A percentile compares a stretch with the other conserved stretches of the same genome.
Conservation (phyloP, 768 basidiomycete species). For the Leccinum variicolor region DNA sequence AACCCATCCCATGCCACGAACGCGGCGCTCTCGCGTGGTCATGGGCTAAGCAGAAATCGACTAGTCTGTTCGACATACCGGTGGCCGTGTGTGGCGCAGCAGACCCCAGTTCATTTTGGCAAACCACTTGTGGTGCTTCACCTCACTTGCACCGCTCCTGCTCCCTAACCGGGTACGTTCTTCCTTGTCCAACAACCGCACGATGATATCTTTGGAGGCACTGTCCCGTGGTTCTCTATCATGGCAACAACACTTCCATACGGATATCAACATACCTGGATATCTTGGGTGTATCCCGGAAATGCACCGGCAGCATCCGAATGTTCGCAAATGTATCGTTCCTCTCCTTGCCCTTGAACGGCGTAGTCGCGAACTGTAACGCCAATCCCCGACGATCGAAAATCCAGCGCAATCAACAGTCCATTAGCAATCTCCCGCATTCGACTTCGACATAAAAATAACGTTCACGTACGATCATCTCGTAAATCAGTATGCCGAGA, state of each 20-base stretch:
- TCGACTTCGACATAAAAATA: constrained; percentile 21
- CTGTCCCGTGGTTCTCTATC: constrained; percentile 38
- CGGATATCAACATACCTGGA: constrained; percentile 50
- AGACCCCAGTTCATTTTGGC: constrained; percentile 95
- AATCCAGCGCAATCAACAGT: constrained; percentile 30
- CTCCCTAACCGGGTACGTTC: constrained; percentile 87
- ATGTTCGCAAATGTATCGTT: constrained; percentile 97
- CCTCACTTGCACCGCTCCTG: constrained; percentile 93
- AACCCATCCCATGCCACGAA: neutral
- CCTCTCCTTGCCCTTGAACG: constrained; percentile 95
- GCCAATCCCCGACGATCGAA: constrained; percentile 17
- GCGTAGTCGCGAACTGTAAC: constrained; percentile 90
- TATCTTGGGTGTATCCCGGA: constrained; percentile 82
- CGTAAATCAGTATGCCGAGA: constrained; percentile 95
- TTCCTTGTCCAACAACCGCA: constrained; percentile 86
- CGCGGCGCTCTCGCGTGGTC: neutral
- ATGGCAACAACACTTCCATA: neutral
- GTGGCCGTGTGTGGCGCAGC: constrained; percentile 86
- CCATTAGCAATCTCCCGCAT: constrained; percentile 31
- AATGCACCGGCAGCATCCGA: constrained; percentile 78
- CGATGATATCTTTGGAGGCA: constrained; percentile 84
- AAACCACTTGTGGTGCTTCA: constrained; percentile 99
- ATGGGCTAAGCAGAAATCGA: neutral
- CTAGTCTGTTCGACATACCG: constrained; percentile 51
- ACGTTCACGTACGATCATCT: constrained; percentile 85